A percentile compares a stretch with the other conserved stretches of the same genome.
Conservation (phyloP, 2,329 filamentous ascomycete genomes). For the Pestalotiopsis sp. region DNA sequence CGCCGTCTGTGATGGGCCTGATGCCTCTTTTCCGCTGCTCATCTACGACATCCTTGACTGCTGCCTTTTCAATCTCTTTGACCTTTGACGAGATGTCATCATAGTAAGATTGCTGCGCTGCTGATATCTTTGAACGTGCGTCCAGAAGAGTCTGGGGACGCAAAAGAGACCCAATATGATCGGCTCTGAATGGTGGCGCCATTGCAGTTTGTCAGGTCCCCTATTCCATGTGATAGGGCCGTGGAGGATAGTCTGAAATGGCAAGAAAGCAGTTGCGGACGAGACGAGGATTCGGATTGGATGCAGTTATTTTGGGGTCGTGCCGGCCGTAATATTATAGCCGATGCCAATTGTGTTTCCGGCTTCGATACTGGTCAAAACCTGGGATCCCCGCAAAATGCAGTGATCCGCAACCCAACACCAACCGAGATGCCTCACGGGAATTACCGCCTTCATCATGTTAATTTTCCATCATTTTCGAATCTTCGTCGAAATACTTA, state of each 20-base stretch:
- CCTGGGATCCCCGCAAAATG: neutral
- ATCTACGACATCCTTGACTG: constrained; percentile 66
- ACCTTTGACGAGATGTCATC: constrained; percentile 36
- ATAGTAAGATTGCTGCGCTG: constrained; percentile 35
- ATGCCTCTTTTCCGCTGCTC: constrained; percentile 66
- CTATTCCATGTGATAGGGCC: neutral
- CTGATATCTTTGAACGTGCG: constrained; percentile 56
- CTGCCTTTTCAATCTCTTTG: constrained; percentile 57
- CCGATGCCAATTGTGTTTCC: neutral
- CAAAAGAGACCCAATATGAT: constrained; percentile 73
- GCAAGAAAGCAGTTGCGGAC: neutral
- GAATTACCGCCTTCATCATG: too few species aligned
- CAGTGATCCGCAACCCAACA: neutral
- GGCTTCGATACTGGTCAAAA: neutral
- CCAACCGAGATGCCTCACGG: neutral
- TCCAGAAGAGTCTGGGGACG: constrained; percentile 65
- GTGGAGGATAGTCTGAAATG: neutral
- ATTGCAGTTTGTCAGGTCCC: constrained; percentile 15
- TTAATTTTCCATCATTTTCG: too few species aligned
- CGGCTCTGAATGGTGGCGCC: constrained; percentile 66
- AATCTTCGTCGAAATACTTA: too few species aligned
- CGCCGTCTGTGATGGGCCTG: constrained; percentile 68
- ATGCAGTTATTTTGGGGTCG: neutral
- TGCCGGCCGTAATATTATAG: neutral
- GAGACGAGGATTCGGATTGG: neutral